phyloP scores from a whole-genome alignment of 768 basidiomycete genomes.

The Amylocystis lapponica region DNA sequence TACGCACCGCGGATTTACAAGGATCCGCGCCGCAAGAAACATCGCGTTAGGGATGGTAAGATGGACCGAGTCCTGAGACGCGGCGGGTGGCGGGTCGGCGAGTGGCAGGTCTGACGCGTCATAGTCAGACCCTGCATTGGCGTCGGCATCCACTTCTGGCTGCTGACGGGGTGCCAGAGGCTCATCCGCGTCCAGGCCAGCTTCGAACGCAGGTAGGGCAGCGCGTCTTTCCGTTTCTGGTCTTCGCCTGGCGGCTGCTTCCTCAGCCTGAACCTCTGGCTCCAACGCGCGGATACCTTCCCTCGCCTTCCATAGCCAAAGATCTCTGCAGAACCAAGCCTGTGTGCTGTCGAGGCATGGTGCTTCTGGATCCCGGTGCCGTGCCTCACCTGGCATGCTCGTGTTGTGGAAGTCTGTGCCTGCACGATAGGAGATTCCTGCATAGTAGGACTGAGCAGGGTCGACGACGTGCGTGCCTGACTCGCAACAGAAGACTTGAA shows the following conservation, averaged over 20 bases:
- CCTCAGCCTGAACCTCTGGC: slow-evolving; percentile 23
- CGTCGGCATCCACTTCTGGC: slow-evolving; percentile 53
- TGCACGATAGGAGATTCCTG: slow-evolving; percentile 78
- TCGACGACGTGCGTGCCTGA: slow-evolving; percentile 96
- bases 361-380: slow-evolving; percentile 66
- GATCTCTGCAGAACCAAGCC: slow-evolving; percentile 96
- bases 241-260: no score
- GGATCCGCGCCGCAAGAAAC: slow-evolving; percentile 83
- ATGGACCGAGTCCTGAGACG: slow-evolving; percentile 22
- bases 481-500: slow-evolving; percentile 99
- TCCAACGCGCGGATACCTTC: slow-evolving; percentile 63
- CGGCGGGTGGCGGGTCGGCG: slow-evolving; percentile 31
- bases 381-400: slow-evolving; percentile 49
- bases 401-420: slow-evolving; percentile 80
- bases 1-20: slow-evolving; percentile 94
- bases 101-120: slow-evolving; percentile 50
- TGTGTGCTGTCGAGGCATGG: slow-evolving; percentile 93
- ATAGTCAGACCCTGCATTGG: slow-evolving; percentile 82
- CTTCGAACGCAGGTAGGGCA: slow-evolving; percentile 2
- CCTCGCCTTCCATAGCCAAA: slow-evolving; percentile 87
- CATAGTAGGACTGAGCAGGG: slow-evolving; percentile 93
- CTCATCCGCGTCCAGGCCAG: slow-evolving; percentile 4
- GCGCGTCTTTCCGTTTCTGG: not conserved
- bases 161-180: slow-evolving; percentile 25
- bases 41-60: slow-evolving; percentile 81